Conservation (phyloP, 495 filamentous ascomycete genomes). For the Penicillium atrosanguineum region DNA sequence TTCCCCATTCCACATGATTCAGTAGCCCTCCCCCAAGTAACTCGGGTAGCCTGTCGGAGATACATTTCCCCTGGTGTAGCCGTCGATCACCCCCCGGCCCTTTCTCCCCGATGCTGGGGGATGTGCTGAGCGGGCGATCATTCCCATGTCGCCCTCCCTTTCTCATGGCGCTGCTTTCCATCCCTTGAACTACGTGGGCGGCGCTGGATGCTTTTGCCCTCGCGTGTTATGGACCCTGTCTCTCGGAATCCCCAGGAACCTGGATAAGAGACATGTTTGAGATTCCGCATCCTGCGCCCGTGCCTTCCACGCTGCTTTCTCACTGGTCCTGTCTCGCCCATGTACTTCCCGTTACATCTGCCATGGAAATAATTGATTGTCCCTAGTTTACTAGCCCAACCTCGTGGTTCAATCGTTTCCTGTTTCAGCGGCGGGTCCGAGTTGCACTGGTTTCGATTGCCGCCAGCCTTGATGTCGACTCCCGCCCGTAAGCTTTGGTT, state of each 20-base stretch:
- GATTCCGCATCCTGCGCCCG: not conserved
- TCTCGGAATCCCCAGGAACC: not conserved
- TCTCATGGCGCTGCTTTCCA: not conserved
- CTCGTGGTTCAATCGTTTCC: not conserved
- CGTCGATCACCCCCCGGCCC: slow-evolving; percentile 19
- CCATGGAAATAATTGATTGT: not conserved
- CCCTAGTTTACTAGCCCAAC: not conserved
- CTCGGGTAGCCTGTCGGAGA: not conserved
- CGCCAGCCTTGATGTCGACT: not conserved
- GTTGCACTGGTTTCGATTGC: slow-evolving; percentile 8
- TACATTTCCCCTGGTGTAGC: not conserved
- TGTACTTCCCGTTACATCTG: not conserved
- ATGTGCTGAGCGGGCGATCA: slow-evolving; percentile 14
- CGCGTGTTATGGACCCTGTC: not conserved
- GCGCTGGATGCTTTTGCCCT: not conserved
- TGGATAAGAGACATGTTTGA: slow-evolving; percentile 3
- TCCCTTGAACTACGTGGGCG: not conserved
- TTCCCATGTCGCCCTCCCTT: slow-evolving; percentile 12
- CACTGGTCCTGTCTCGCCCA: slow-evolving; percentile 4
- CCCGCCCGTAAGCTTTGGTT: too few species aligned
- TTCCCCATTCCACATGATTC: not conserved
- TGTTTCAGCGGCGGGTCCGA: not conserved
- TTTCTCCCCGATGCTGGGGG: slow-evolving; percentile 25
- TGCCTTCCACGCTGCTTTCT: not conserved
- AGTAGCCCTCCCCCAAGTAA: not conserved